Base-by-base conservation (phyloP, 139 green algal species). In the Volvox africanus region DNA sequence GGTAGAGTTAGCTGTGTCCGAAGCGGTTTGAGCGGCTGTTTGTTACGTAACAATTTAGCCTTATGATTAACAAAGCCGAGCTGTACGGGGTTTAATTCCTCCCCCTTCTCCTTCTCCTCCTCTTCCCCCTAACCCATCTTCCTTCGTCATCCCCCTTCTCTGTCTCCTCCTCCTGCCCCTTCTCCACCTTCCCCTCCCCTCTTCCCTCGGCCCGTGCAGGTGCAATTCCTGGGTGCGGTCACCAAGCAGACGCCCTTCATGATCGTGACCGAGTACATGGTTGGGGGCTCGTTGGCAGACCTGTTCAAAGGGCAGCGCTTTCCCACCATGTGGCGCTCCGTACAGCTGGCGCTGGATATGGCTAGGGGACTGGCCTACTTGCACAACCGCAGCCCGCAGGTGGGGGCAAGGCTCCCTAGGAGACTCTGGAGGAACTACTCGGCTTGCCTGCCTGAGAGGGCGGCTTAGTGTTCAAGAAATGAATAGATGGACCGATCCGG, bases 361-460 rank as follows among this genome's bases (percentile, higher is more conserved):
- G 97, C 97, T 1, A 93, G 95, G 2, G 97, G 97, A 18, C 96
- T 99, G 93, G 95, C 96, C 0, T 99, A 99, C 95, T 93, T 99
- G 91, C 97, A 99, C 93, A 97, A 96, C 88, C 94, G 96, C 80
- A 92, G 89, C 69, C 93, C 92, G 68, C 87, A 93, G 91, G 92
- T 94, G 88, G 12, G 93, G 20, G 20, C n/a, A 21, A 44, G 50
- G 80, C 16, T 28, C 28, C 44, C 44, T 55, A 55, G 44, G 44
- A 55, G 44, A 9, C 44, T 55, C 9, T 9, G 44, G 44, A 55
- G 44, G 44, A 9, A 55, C 9, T 55, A 9, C 44, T n/a, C 44
- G 5, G 44, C 44, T 55, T 55, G 44, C 44, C 44, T 55, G 44
- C 44, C 9, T 55, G n/a, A n/a, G n/a, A n/a, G n/a, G n/a, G n/a